Percentiles rank a stretch among this genome's conserved stretches.
These are phyloP conservation scores for Geotrichum citri-aurantii DNA, from an alignment of 1,139 yeast genomes.

Conservation along the genomic window DNA sequence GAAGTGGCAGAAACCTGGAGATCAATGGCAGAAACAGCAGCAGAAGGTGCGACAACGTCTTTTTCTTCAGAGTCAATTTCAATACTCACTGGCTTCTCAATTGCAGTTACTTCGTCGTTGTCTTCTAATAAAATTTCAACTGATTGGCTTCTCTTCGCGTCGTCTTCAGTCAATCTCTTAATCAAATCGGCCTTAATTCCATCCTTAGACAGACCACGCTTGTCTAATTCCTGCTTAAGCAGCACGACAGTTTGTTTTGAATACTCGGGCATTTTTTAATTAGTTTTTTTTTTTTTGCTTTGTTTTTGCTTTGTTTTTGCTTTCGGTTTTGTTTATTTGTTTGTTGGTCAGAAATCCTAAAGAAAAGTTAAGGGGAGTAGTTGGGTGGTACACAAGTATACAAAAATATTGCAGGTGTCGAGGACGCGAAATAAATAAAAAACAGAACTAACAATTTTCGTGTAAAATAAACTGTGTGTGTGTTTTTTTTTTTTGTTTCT, in stretches of 20 bases:
- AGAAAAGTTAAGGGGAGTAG: neutral
- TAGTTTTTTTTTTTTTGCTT: neutral
- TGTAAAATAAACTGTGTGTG: neutral
- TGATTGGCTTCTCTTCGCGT: conserved; percentile 25
- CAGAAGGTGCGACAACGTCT: conserved; percentile 20
- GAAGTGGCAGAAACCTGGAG: conserved; percentile 15
- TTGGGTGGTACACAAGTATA: neutral
- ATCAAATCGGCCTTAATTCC: conserved; percentile 86
- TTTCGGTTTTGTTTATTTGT: neutral
- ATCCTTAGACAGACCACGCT: conserved; percentile 59
- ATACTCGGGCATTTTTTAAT: conserved; percentile 49
- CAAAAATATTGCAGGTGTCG: neutral
- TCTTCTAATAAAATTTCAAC: conserved; percentile 24
- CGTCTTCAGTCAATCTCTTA: conserved; percentile 48
- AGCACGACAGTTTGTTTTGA: conserved; percentile 71
- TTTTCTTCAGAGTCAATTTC: conserved; percentile 18
- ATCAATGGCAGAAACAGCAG: conserved; percentile 20
- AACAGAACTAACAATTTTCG: too few relatives aligned
- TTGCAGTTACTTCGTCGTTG: conserved; percentile 23
- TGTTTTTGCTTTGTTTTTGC: too few relatives aligned
- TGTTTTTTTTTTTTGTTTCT: too few relatives aligned
- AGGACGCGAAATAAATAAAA: too few relatives aligned
- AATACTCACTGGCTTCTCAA: conserved; percentile 6
- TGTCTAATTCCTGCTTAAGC: conserved; percentile 69
- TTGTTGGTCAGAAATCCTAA: neutral